phyloP scores from a whole-genome alignment of 164 flowering plant species.

The Cinnamomum micranthum region DNA sequence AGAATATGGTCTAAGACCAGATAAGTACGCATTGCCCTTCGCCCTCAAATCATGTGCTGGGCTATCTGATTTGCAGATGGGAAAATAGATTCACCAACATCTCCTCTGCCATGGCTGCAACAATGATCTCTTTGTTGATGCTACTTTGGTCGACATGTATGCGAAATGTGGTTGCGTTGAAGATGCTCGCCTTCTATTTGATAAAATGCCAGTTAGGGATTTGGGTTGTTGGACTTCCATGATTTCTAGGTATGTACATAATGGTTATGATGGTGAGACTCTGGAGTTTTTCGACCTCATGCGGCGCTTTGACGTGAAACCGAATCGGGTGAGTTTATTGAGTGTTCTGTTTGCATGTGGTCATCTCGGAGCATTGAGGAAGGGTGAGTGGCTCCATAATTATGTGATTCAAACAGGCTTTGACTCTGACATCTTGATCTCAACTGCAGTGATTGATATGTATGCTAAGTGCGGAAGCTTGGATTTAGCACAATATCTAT shows the following conservation, averaged over 20 bases:
- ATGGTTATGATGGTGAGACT: constrained; percentile 12
- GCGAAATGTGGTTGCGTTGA: constrained; percentile 13
- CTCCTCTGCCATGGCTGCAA: constrained; percentile 9
- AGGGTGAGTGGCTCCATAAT: constrained; percentile 16
- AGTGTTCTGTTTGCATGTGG: constrained; percentile 21
- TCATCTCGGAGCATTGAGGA: constrained; percentile 14
- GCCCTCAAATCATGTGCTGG: constrained; percentile 16
- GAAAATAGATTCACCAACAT: constrained; percentile 17
- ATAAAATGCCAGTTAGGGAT: constrained; percentile 16
- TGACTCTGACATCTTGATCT: constrained; percentile 10
- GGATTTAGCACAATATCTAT: constrained; percentile 12
- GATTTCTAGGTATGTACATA: constrained; percentile 20
- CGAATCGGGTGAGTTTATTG: constrained; percentile 14
- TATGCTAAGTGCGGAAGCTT: constrained; percentile 16
- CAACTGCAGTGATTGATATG: constrained; percentile 18
- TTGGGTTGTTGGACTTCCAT: constrained; percentile 20
- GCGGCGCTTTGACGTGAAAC: constrained; percentile 12
- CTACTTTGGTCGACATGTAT: constrained; percentile 18
- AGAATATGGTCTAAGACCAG: constrained; percentile 8
- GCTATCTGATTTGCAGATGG: constrained; percentile 12
- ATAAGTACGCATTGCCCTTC: constrained; percentile 17
- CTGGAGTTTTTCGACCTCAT: constrained; percentile 12
- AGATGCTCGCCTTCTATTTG: constrained; percentile 14
- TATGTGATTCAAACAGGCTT: constrained; percentile 12
- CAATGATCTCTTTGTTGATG: constrained; percentile 10